Base-by-base conservation (phyloP, 257 asterid species). In the Ligustrum vulgare region DNA sequence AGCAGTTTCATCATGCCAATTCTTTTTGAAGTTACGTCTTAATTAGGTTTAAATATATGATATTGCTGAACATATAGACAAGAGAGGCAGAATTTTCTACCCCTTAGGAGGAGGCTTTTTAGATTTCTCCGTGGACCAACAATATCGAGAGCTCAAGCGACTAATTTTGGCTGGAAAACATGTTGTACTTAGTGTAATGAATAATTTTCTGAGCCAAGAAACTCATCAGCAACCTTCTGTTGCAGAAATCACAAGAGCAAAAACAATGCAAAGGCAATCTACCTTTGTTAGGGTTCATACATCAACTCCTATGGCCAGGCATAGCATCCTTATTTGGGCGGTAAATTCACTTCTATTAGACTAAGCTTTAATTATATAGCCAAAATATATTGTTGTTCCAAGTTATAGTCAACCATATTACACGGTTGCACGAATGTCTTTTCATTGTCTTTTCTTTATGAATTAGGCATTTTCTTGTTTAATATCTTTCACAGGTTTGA, bases 251-350 rank as follows among this genome's bases (percentile, higher is more conserved):
- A 90, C 97, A 11, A 82, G 89, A 83, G 93, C 87, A 71, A 78
- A 85, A 89, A 93, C 98, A 36, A 79, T 91, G 87, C 87, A 79
- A 69, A 87, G 98, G 85, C 98, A 93, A 67, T 89, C 98, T 3
- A 91, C 92, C 58, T 93, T 93, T 78, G 98, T 91, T 64, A 89
- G 94, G 85, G 91, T 82, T 74, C 96, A 93, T 62, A 87, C 94
- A 60, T 91, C 98, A 71, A 86, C 82, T 89, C 90, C 92, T 73
- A 83, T 88, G 87, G 84, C 89, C 78, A 85, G 87, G 77, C 86
- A 88, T 76, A 75, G 89, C 39, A 56, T 90, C 74, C 87, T 93
- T 39, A 85, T 93, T 81, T 93, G 97, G 97, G 93, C 89, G 98
- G 98, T 93, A 82, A 23, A 89, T 78, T 66, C 39, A 33, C 67